phyloP scores from a whole-genome alignment of 345 rosid species.

The Melaleuca quinquenervia region DNA sequence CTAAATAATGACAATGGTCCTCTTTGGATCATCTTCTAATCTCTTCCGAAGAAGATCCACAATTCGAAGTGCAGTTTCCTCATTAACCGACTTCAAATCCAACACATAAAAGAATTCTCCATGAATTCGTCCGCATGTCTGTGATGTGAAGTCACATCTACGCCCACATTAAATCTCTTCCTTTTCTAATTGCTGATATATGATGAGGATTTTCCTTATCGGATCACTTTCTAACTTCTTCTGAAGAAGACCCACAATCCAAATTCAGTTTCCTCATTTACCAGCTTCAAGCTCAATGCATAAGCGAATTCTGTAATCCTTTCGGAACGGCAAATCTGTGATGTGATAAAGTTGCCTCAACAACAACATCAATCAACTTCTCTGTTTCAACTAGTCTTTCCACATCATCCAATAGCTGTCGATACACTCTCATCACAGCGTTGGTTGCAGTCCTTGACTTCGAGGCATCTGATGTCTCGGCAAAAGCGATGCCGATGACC shows the following conservation, averaged over 20 bases:
- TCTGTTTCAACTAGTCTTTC: neutral
- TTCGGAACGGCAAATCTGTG: neutral
- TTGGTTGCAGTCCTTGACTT: neutral
- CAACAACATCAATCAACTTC: neutral
- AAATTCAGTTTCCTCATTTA: neutral
- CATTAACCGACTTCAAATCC: neutral
- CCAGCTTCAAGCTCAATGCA: neutral
- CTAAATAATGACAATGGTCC: neutral
- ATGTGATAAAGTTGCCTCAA: neutral
- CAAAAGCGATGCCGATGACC: neutral
- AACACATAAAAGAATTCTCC: neutral
- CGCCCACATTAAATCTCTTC: neutral
- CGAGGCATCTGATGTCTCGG: neutral
- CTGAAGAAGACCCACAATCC: neutral
- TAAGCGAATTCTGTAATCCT: neutral
- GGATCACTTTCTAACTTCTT: neutral
- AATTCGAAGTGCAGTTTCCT: neutral
- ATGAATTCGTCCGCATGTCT: neutral
- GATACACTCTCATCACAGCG: neutral
- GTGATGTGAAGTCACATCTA: neutral
- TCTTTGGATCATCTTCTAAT: neutral
- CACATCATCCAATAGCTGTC: neutral
- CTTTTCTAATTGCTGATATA: neutral
- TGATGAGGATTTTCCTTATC: neutral
- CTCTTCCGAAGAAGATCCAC: neutral